Conservation (phyloP, 1,139 yeast genomes). For the Nadsonia commutata region DNA sequence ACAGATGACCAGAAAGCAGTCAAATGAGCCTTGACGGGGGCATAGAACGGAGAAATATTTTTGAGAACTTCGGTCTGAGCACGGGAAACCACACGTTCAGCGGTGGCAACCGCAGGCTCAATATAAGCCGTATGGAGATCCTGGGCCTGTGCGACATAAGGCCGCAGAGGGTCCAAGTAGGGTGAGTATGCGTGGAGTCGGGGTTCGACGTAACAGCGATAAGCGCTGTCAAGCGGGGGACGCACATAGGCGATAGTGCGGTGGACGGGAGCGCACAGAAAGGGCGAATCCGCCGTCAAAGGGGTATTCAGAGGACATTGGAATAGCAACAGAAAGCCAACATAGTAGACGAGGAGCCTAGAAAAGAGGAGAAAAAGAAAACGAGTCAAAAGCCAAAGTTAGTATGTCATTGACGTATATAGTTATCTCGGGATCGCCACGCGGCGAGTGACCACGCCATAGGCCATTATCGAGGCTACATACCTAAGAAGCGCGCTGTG, state of each 20-base stretch:
- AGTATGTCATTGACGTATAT: too few species aligned
- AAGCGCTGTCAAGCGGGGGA: slow-evolving; percentile 12
- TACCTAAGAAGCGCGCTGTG: too few species aligned
- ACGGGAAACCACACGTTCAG: background rate
- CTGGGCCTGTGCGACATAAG: background rate
- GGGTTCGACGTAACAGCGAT: slow-evolving; percentile 14
- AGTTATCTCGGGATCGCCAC: too few species aligned
- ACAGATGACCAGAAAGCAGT: too few species aligned
- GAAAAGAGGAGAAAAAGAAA: background rate
- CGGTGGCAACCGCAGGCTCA: background rate
- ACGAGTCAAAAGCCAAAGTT: background rate
- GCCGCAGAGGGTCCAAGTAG: slow-evolving; percentile 7
- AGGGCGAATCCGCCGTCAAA: slow-evolving; percentile 10
- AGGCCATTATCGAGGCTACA: too few species aligned
- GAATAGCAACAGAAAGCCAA: slow-evolving; percentile 16
- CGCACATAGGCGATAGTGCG: slow-evolving; percentile 7
- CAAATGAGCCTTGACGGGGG: too few species aligned
- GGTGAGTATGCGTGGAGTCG: slow-evolving; percentile 12
- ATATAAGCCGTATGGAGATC: background rate
- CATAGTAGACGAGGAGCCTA: slow-evolving; percentile 16
- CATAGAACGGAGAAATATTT: too few species aligned
- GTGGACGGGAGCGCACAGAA: slow-evolving; percentile 15
- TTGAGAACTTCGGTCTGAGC: too few species aligned
- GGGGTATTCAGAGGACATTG: slow-evolving; percentile 14
- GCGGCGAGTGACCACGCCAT: too few species aligned